Evolutionary conservation across 1,139 yeast species (phyloP).

Genomic region (Debaryomyces singareniensis): DNA sequence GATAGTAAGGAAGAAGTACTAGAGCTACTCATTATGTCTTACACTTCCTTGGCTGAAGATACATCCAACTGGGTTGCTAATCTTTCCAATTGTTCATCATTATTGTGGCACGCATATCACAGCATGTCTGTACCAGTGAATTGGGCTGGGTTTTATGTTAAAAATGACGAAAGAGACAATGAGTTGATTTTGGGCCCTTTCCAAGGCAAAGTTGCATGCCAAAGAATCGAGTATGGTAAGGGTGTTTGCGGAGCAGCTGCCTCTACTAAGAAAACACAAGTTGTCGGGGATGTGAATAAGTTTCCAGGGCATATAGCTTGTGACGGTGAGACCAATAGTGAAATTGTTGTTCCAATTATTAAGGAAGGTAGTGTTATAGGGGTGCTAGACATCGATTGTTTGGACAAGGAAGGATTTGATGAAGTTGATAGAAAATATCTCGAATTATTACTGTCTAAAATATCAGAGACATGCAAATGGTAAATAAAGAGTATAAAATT

Average conservation of each 20-base stretch:
- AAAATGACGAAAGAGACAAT: conserved; percentile 23
- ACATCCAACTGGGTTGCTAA: conserved; percentile 86
- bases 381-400: conserved; percentile 84
- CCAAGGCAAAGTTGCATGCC: conserved; percentile 97
- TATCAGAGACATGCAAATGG: conserved; percentile 47
- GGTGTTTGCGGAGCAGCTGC: conserved; percentile 96
- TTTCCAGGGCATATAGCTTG: conserved; percentile 96
- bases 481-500: no score
- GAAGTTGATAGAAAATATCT: conserved; percentile 53
- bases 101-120: conserved; percentile 83
- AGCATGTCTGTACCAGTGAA: conserved; percentile 56
- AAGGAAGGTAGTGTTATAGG: conserved; percentile 48
- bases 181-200: conserved; percentile 82
- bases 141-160: conserved; percentile 90
- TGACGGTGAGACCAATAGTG: conserved; percentile 91
- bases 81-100: conserved; percentile 75
- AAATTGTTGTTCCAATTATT: conserved; percentile 81
- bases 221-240: conserved; percentile 62
- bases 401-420: conserved; percentile 57
- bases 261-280: conserved; percentile 45
- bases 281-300: conserved; percentile 68
- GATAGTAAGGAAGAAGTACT: conserved; percentile 51
- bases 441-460: conserved; percentile 49
- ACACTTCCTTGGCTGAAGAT: conserved; percentile 55
- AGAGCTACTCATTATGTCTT: conserved; percentile 52